Percentiles rank a stretch among this genome's conserved stretches.
Evolutionary conservation across 257 asterid genomes (phyloP).

Genomic region (Solanum boliviense): DNA sequence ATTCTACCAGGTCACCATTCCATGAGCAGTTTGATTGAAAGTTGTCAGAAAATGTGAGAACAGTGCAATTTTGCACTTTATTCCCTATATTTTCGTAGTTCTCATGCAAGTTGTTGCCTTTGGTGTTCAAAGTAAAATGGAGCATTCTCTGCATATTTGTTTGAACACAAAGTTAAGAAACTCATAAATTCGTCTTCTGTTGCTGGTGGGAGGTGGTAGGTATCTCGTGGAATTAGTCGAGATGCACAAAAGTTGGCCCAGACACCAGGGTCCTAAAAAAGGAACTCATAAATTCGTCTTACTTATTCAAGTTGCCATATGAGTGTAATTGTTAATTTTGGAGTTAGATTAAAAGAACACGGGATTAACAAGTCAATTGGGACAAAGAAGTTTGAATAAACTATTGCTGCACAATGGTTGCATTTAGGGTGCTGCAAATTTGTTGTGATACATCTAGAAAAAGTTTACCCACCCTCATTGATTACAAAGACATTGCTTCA

Average conservation of each 20-base stretch:
- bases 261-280: background rate
- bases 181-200: background rate
- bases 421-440: background rate
- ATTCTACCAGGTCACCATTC: background rate
- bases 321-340: background rate
- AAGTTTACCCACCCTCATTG: background rate
- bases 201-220: background rate
- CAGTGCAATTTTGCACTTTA: background rate
- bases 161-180: background rate
- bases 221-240: background rate
- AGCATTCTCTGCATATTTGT: background rate
- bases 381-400: background rate
- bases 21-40: background rate
- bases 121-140: background rate
- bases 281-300: background rate
- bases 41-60: background rate
- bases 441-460: background rate
- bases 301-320: background rate
- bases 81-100: background rate
- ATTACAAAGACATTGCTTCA: background rate
- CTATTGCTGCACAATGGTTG: background rate
- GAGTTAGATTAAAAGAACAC: background rate
- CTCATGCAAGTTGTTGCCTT: background rate
- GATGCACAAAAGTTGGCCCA: background rate
- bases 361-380: background rate